phyloP scores from a whole-genome alignment of 176 grass and related monocot species.

The Triticum dicoccoides region DNA sequence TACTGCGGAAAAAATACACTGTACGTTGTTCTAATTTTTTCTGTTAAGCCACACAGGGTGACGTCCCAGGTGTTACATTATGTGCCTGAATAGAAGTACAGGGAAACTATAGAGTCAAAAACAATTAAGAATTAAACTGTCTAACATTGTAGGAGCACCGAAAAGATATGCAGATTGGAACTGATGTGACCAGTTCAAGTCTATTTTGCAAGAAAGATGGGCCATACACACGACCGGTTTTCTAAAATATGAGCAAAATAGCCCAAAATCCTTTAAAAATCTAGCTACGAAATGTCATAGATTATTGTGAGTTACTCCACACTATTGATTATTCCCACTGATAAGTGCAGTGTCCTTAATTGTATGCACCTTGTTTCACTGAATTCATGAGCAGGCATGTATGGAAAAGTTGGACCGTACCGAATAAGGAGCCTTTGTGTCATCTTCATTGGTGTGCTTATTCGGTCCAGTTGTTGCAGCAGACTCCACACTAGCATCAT shows the following conservation, averaged over 20 bases:
- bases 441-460: slow-evolving; percentile 78
- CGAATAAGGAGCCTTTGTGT: slow-evolving; percentile 48
- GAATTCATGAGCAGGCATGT: neutral
- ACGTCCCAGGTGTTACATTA: neutral
- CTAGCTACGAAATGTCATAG: neutral
- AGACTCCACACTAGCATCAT: slow-evolving; percentile 60
- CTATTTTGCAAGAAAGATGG: too few relatives aligned
- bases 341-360: neutral
- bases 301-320: neutral
- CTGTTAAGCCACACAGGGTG: neutral
- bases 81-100: neutral
- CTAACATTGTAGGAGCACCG: neutral
- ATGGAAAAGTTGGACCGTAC: slow-evolving; percentile 41
- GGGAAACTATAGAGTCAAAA: neutral
- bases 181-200: too few relatives aligned
- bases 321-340: neutral
- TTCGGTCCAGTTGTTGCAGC: slow-evolving; percentile 44
- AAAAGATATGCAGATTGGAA: too few relatives aligned
- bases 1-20: neutral
- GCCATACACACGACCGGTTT: neutral
- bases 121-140: neutral
- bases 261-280: neutral
- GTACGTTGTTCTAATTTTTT: neutral
- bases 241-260: neutral
- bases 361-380: slow-evolving; percentile 1